These are phyloP conservation scores for Kuraishia cidri DNA, from an alignment of 805 yeast species.

Conservation along the genomic window DNA sequence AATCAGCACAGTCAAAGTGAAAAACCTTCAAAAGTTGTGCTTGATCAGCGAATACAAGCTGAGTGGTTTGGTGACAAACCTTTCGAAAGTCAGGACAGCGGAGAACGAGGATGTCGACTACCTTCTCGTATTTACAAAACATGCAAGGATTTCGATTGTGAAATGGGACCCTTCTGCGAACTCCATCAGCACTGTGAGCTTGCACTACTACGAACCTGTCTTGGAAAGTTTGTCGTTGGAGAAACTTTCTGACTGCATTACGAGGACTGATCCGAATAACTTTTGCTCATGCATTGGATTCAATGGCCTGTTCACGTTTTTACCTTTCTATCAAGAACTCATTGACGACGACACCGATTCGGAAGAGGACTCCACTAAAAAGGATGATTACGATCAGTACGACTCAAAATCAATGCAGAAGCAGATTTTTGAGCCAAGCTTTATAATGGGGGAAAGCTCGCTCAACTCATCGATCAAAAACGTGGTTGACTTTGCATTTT, in stretches of 20 bases:
- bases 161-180: constrained; percentile 54
- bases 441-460: constrained; percentile 44
- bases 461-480: constrained; percentile 50
- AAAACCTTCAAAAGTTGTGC: constrained; percentile 20
- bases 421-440: constrained; percentile 41
- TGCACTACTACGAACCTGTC: constrained; percentile 80
- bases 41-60: constrained; percentile 59
- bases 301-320: constrained; percentile 60
- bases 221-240: constrained; percentile 36
- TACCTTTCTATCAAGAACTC: constrained; percentile 48
- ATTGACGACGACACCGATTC: constrained; percentile 33
- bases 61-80: constrained; percentile 58
- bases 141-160: constrained; percentile 71
- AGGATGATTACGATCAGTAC: constrained; percentile 4
- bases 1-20: constrained; percentile 8
- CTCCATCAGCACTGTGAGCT: constrained; percentile 59
- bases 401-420: constrained; percentile 1
- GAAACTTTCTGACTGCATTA: constrained; percentile 26
- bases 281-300: constrained; percentile 50
- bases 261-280: constrained; percentile 55
- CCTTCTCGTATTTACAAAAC: constrained; percentile 55
- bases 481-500: constrained; percentile 63
- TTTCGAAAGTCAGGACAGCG: constrained; percentile 39
- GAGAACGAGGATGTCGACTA: constrained; percentile 44
- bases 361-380: constrained; percentile 17